Conservation (phyloP, 768 basidiomycete species). For the Tulasnella sp. region DNA sequence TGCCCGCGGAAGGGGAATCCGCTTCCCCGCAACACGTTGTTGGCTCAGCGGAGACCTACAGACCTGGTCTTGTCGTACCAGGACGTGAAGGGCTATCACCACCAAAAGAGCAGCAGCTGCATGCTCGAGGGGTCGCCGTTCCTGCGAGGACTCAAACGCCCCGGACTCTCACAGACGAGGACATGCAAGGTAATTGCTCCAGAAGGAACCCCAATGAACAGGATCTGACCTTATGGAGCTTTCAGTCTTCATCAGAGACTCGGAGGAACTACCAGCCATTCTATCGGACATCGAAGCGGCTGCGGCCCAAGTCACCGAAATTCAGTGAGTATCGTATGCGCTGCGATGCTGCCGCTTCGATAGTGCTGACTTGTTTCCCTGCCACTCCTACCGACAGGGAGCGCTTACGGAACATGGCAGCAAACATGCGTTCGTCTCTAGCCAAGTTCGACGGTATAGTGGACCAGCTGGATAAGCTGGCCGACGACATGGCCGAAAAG, state of each 20-base stretch:
- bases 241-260: conserved; percentile 79
- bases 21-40: conserved; percentile 9
- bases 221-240: not conserved
- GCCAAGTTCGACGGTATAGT: conserved; percentile 56
- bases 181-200: conserved; percentile 32
- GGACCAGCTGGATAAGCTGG: conserved; percentile 73
- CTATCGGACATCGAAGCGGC: conserved; percentile 71
- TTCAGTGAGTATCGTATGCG: conserved; percentile 54
- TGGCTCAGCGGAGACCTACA: conserved; percentile 28
- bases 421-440: conserved; percentile 53
- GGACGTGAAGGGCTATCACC: conserved; percentile 56
- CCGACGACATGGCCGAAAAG: conserved; percentile 80
- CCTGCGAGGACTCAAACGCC: conserved; percentile 7
- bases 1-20: not conserved
- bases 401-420: conserved; percentile 53
- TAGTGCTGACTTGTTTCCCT: not conserved
- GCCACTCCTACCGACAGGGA: conserved; percentile 48
- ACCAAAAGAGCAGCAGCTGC: not conserved
- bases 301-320: conserved; percentile 55
- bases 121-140: conserved; percentile 13
- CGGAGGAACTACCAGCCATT: conserved; percentile 73
- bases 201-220: not conserved
- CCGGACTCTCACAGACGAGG: conserved; percentile 19
- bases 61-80: conserved; percentile 51
- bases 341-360: conserved; percentile 25